These are phyloP conservation scores for Cubamyces sp. DNA, from an alignment of 768 basidiomycete species.

Conservation along the genomic window DNA sequence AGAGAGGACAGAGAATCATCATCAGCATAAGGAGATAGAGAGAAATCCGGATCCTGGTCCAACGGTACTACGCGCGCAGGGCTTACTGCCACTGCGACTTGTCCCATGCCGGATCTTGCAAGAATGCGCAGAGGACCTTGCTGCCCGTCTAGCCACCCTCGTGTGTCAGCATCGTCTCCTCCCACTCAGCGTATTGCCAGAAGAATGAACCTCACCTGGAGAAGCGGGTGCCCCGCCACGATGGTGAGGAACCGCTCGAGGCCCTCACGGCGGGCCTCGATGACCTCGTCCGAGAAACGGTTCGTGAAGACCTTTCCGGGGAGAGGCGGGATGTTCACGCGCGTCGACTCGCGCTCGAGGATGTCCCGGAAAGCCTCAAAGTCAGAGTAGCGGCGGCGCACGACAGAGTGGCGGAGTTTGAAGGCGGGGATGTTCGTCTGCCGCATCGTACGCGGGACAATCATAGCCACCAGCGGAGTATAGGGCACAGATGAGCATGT, in stretches of 20 bases:
- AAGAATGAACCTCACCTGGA: slow-evolving; percentile 68
- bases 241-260: slow-evolving; percentile 94
- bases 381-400: slow-evolving; percentile 67
- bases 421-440: slow-evolving; percentile 99
- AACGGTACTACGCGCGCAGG: not conserved
- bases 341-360: slow-evolving; percentile 93
- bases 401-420: slow-evolving; percentile 77
- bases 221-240: slow-evolving; percentile 94
- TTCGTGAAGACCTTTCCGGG: slow-evolving; percentile 99
- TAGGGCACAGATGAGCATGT: not conserved
- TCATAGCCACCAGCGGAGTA: too few species aligned
- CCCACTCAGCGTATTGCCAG: not conserved
- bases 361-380: slow-evolving; percentile 95
- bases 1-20: slow-evolving; percentile 15
- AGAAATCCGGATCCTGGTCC: not conserved
- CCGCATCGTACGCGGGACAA: not conserved
- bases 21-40: slow-evolving; percentile 40
- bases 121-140: slow-evolving; percentile 93
- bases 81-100: slow-evolving; percentile 74
- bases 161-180: not conserved
- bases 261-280: slow-evolving; percentile 89
- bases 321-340: slow-evolving; percentile 96
- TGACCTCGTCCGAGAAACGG: slow-evolving; percentile 96
- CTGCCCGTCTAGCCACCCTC: slow-evolving; percentile 74
- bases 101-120: slow-evolving; percentile 95